These are phyloP conservation scores for Marasmius fiardii DNA, from an alignment of 1,284 basidiomycete genomes.

Conservation along the genomic window DNA sequence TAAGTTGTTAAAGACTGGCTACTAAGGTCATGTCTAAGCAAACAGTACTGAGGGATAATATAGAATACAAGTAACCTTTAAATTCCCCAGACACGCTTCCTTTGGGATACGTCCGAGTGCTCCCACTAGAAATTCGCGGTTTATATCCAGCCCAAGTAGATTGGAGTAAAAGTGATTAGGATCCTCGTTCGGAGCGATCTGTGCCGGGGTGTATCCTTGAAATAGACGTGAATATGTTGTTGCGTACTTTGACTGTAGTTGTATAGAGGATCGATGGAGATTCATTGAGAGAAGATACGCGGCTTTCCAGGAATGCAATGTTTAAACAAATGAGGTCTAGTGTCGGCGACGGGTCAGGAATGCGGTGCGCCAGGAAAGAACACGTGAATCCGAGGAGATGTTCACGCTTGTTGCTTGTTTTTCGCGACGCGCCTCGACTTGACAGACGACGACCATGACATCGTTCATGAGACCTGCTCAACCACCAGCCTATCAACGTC, in stretches of 20 bases:
- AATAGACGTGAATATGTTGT: conserved; percentile 40
- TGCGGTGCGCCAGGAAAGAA: too few relatives aligned
- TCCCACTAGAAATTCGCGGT: conserved; percentile 42
- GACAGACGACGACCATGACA: background rate
- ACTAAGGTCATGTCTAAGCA: conserved; percentile 26
- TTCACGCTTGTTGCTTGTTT: too few relatives aligned
- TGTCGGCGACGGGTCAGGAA: too few relatives aligned
- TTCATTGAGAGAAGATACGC: background rate
- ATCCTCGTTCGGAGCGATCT: conserved; percentile 34
- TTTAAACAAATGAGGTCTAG: too few relatives aligned
- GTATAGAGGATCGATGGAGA: background rate
- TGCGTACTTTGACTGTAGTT: conserved; percentile 34
- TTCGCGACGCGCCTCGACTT: too few relatives aligned
- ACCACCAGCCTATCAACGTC: background rate
- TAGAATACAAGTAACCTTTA: conserved; percentile 36
- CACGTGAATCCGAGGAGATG: too few relatives aligned
- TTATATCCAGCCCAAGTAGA: conserved; percentile 47
- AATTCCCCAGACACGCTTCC: conserved; percentile 33
- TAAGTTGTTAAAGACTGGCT: conserved; percentile 48
- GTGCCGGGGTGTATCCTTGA: conserved; percentile 35
- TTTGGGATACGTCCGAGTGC: conserved; percentile 33
- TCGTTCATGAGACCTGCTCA: background rate
- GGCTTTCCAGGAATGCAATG: too few relatives aligned
- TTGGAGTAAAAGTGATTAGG: conserved; percentile 44
- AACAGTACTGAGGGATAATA: background rate